Percentiles rank a stretch among this genome's conserved stretches.
These are phyloP conservation scores for Dipteronia sinensis DNA, from an alignment of 345 rosid genomes.

Conservation along the genomic window DNA sequence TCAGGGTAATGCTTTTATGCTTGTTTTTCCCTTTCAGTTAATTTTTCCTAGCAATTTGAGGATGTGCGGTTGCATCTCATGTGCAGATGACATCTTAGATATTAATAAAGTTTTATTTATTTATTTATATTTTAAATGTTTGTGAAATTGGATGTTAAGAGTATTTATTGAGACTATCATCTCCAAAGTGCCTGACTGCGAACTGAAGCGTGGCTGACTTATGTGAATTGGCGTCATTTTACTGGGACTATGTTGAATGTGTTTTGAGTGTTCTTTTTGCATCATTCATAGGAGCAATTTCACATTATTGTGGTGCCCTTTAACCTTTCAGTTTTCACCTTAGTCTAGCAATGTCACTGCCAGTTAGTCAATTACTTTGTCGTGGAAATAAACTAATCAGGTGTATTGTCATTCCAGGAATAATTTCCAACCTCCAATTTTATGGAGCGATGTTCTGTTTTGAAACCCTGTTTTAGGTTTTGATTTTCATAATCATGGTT, in stretches of 20 bases:
- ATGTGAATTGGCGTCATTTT: neutral
- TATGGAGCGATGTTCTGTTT: neutral
- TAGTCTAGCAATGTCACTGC: neutral
- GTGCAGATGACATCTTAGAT: neutral
- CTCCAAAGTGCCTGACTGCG: neutral
- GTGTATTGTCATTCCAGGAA: neutral
- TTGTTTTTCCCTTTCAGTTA: neutral
- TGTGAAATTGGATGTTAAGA: neutral
- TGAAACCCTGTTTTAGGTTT: neutral
- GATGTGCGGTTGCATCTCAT: neutral
- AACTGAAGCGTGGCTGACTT: neutral
- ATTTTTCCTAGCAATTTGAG: neutral
- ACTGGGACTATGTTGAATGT: neutral
- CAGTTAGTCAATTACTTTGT: neutral
- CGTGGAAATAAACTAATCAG: neutral
- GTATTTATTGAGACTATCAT: neutral
- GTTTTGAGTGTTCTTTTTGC: neutral
- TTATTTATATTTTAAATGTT: neutral
- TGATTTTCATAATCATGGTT: neutral
- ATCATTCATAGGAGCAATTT: neutral
- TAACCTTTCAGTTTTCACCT: neutral
- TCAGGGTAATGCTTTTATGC: conserved; percentile 59
- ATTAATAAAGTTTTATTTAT: conserved; percentile 1
- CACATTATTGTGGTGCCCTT: neutral
- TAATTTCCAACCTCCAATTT: neutral